Base-by-base conservation (phyloP, 2,329 filamentous ascomycete genomes). In the Rasamsonia emersonii region DNA sequence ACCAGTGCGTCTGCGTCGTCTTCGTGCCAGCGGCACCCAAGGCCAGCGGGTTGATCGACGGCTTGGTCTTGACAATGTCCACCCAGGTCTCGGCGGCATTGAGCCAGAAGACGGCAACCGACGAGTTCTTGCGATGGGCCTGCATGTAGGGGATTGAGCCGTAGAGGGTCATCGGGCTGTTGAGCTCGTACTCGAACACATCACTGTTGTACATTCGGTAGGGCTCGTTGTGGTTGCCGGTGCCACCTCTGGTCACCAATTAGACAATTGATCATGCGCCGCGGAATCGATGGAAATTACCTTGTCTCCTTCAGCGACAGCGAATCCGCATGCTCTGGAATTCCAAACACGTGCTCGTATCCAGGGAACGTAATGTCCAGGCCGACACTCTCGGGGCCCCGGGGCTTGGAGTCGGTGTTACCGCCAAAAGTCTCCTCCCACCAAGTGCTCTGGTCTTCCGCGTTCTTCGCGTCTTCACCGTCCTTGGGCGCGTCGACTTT, bases 121-220 rank as follows among this genome's bases (percentile, higher is more conserved):
- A 91, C 0, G 89, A 96, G 50, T 81, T 82, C 57, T 89, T 93
- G 49, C 82, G 82, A 54, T 98, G 89, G 11, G 91, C 91, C 59
- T 96, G 91, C 86, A 98, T 93, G 53, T 96, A 84, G 2, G 91
- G 91, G 46, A 98, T 96, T 5, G 86, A 70, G n/a, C 91, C 91
- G 51, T 98, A 98, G 2, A 98, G 71, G 1, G 91, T 96, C 91
- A 98, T 98, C 1, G 91, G 88, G 59, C 86, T 96, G 59, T 96
- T 84, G 48, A 95, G 73, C 48, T 94, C 80, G 58, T 98, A 98
- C 63, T 98, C 91, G 48, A 98, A 98, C 8, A 98, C 91, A 56
- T 98, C 91, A 18, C 85, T 75, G 58, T 98, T 98, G 67, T 95
- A 95, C 58, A 98, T 63, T 21, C 91, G 77, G 64, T 98, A 98